A percentile compares a stretch with the other conserved stretches of the same genome.
Evolutionary conservation across 2,329 filamentous ascomycete genomes (phyloP).

Genomic region (Raffaelea ambrosiae): DNA sequence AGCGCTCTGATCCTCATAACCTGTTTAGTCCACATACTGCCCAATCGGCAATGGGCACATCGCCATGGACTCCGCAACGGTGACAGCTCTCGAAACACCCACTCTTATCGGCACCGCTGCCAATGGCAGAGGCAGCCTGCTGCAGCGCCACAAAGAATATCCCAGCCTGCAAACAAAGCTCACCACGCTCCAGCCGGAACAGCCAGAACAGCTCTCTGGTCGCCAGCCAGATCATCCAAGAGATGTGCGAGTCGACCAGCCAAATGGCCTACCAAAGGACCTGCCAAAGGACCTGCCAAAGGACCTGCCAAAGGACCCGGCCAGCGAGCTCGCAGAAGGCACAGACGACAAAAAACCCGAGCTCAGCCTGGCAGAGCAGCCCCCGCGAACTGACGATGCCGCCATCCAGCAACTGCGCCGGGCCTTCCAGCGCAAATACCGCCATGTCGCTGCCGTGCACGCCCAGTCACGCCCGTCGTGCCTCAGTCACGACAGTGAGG

Average conservation of each 20-base stretch:
- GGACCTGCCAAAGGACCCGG: too few relatives aligned
- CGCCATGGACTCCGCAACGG: constrained; percentile 9
- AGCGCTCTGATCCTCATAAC: not conserved
- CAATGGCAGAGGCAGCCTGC: not conserved
- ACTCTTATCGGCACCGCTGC: not conserved
- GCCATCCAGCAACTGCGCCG: constrained; percentile 20
- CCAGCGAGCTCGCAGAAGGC: not conserved
- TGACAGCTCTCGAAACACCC: constrained; percentile 1
- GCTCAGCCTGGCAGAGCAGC: not conserved
- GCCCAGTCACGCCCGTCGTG: constrained; percentile 63
- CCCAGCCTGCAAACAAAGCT: too few relatives aligned
- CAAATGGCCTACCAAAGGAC: too few relatives aligned
- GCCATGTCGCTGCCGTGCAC: constrained; percentile 86
- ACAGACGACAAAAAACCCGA: not conserved
- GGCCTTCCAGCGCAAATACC: constrained; percentile 60
- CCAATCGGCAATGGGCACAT: constrained; percentile 9
- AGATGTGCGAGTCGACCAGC: too few relatives aligned
- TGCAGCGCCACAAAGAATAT: not conserved
- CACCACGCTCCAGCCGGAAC: too few relatives aligned
- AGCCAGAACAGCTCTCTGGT: too few relatives aligned
- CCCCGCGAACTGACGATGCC: constrained; percentile 13
- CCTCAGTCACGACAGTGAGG: constrained; percentile 72
- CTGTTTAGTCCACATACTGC: constrained; percentile 3
- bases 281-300: too few relatives aligned
- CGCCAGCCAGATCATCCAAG: too few relatives aligned